phyloP scores from a whole-genome alignment of 2,329 filamentous ascomycete genomes.

The Colletotrichum incanum region DNA sequence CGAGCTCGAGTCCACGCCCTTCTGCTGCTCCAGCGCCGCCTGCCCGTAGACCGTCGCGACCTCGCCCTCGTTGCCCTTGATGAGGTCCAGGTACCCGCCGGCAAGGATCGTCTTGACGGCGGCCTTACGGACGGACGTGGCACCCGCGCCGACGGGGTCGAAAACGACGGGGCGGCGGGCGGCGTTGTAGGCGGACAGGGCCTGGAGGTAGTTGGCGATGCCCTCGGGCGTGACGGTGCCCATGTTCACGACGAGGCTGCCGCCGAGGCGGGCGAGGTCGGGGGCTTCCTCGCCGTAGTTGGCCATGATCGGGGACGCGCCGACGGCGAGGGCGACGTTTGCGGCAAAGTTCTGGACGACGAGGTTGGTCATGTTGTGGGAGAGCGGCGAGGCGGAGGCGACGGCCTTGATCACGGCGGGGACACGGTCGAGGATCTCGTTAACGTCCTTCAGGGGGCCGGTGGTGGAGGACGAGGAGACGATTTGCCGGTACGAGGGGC shows the following conservation, averaged over 20 bases:
- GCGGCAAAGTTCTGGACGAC: constrained; percentile 97
- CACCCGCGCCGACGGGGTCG: constrained; percentile 82
- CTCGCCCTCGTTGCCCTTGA: constrained; percentile 96
- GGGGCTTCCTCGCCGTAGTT: constrained; percentile 86
- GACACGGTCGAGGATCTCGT: constrained; percentile 49
- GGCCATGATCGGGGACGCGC: constrained; percentile 94
- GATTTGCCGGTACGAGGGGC: constrained; percentile 49
- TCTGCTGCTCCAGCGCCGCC: constrained; percentile 69
- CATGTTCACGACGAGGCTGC: constrained; percentile 93
- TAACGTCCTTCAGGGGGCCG: constrained; percentile 15
- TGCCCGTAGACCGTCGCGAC: constrained; percentile 81
- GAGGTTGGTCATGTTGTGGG: constrained; percentile 97
- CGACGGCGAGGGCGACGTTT: constrained; percentile 88
- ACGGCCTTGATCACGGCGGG: constrained; percentile 72
- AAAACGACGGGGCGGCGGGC: constrained; percentile 83
- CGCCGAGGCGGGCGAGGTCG: constrained; percentile 84
- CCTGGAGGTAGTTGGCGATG: constrained; percentile 79
- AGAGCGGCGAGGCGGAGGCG: constrained; percentile 77
- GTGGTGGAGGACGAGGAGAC: constrained; percentile 8
- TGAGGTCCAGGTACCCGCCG: constrained; percentile 84
- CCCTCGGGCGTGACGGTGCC: constrained; percentile 87
- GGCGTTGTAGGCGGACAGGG: constrained; percentile 85
- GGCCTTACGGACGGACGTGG: constrained; percentile 70
- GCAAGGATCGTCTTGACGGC: constrained; percentile 81
- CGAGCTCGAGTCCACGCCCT: constrained; percentile 85